Percentiles rank a stretch among this genome's conserved stretches.
These are phyloP conservation scores for Coemansia sp. DNA, from an alignment of 192 early-diverging fungal species.

Conservation along the genomic window DNA sequence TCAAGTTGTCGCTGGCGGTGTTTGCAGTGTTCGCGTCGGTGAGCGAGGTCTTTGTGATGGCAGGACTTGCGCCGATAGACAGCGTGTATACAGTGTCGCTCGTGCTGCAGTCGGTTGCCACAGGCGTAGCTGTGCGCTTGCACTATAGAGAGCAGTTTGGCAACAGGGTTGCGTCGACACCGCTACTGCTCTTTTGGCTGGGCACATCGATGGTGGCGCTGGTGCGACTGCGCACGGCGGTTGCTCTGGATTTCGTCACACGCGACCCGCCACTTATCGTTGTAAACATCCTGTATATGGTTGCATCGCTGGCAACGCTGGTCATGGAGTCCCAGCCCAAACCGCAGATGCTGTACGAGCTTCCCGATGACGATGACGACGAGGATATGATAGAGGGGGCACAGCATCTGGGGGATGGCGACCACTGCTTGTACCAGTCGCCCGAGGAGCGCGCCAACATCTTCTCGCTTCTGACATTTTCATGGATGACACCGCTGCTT, in stretches of 20 bases:
- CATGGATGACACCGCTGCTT: constrained; percentile 91
- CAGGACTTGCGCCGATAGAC: neutral
- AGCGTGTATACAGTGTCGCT: constrained; percentile 29
- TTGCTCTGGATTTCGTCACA: constrained; percentile 15
- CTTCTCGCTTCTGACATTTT: constrained; percentile 79
- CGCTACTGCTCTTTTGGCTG: constrained; percentile 54
- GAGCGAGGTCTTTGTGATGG: constrained; percentile 19
- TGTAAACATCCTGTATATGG: constrained; percentile 21
- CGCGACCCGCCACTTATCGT: constrained; percentile 11
- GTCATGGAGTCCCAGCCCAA: constrained; percentile 41
- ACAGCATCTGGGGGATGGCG: neutral
- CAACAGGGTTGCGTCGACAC: constrained; percentile 37
- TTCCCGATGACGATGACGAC: constrained; percentile 29
- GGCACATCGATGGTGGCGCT: constrained; percentile 26
- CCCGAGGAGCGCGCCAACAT: constrained; percentile 85
- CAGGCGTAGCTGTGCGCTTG: constrained; percentile 28
- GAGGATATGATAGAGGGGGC: constrained; percentile 3
- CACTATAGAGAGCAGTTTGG: constrained; percentile 41
- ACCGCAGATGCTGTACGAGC: constrained; percentile 30
- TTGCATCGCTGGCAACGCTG: constrained; percentile 35
- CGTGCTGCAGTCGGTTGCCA: constrained; percentile 32
- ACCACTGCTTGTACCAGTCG: constrained; percentile 14
- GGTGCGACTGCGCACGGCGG: constrained; percentile 40
- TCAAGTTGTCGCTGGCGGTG: constrained; percentile 22
- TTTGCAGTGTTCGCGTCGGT: constrained; percentile 29